Evolutionary conservation across 2,329 filamentous ascomycete species (phyloP), one percentile per base, ranked within the genome.

Genomic region (Colletotrichum gloeosporioides): DNA sequence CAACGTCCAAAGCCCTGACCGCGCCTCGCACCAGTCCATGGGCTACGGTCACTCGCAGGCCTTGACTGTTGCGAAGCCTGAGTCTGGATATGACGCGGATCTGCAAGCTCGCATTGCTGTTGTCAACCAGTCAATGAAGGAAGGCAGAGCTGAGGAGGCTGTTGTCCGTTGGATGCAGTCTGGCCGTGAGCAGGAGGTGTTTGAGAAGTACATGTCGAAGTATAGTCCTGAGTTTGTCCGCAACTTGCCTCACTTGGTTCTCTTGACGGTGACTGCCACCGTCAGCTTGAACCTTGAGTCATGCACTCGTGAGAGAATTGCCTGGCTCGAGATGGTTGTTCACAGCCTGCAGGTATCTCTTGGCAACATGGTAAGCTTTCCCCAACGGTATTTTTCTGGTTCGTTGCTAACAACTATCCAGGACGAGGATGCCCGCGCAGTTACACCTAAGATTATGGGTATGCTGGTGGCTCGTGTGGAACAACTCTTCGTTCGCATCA

Each of bases 131-230:
- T 85, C 92, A 59, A 92, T 97, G 85, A 87, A 89, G 44, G 88
- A 90, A 34, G 91, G 90, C 27, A 89, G 90, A 44, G 89, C 90
- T 72, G 92, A 94, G 80, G 89, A 91, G 69, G 93, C 91, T 57
- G 89, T 93, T 82, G 89, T 94, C 73, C 90, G 90, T 76, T 94
- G 92, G 92, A 89, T 94, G 72, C 92, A 94, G 83, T 90, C 89
- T 78, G 89, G 89, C 18, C 88, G 90, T 39, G 90, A 92, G 81
- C 89, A 92, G 75, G 90, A 92, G 76, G 89, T 94, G 68, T 94
- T 93, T 82, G 87, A 89, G 36, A 86, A 88, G 78, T 89, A 89
- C 67, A 86, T 92, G 63, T 84, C 85, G 65, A 88, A 89, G 76
- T 88, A 88, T 81, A 85, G 88, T 78, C 88, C 90, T 1, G 84